A percentile compares a stretch with the other conserved stretches of the same genome.
phyloP scores from a whole-genome alignment of 2,329 filamentous ascomycete genomes.

The Paraphoma sp. region DNA sequence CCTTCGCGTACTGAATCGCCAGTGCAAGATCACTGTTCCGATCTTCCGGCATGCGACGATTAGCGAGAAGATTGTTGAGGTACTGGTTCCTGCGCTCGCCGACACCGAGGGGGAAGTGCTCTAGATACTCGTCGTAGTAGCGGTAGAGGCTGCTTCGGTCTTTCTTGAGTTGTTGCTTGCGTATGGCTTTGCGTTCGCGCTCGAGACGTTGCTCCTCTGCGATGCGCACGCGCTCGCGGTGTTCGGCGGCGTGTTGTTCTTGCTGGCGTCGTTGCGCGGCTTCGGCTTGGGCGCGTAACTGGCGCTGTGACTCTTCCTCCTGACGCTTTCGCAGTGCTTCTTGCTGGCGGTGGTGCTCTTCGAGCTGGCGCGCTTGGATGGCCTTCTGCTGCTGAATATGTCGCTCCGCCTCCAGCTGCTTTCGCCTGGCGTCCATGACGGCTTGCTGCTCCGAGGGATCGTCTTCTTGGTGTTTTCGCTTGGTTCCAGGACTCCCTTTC shows the following conservation, averaged over 20 bases:
- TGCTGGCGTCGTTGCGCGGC: too few species aligned
- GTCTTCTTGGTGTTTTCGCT: too few species aligned
- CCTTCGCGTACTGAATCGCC: constrained; percentile 16
- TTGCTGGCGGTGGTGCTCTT: background rate
- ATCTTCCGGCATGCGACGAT: constrained; percentile 11
- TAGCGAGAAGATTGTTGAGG: constrained; percentile 9
- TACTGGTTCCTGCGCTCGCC: constrained; percentile 10
- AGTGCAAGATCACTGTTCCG: constrained; percentile 10
- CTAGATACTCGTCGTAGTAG: constrained; percentile 11
- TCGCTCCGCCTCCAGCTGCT: too few species aligned
- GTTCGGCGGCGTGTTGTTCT: too few species aligned
- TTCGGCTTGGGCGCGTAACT: background rate
- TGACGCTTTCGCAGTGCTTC: background rate
- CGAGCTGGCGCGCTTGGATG: background rate
- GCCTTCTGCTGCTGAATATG: too few species aligned
- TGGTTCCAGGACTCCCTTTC: too few species aligned
- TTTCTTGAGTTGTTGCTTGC: constrained; percentile 6
- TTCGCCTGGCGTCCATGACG: too few species aligned
- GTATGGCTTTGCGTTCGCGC: background rate
- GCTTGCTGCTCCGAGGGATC: too few species aligned
- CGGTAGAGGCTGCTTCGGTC: constrained; percentile 12
- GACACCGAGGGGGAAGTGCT: constrained; percentile 3
- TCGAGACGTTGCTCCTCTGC: background rate
- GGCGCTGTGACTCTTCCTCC: background rate
- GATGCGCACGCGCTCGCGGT: too few species aligned